Evolutionary conservation across 257 asterid species (phyloP).

Genomic region (Przewalskia tangutica): DNA sequence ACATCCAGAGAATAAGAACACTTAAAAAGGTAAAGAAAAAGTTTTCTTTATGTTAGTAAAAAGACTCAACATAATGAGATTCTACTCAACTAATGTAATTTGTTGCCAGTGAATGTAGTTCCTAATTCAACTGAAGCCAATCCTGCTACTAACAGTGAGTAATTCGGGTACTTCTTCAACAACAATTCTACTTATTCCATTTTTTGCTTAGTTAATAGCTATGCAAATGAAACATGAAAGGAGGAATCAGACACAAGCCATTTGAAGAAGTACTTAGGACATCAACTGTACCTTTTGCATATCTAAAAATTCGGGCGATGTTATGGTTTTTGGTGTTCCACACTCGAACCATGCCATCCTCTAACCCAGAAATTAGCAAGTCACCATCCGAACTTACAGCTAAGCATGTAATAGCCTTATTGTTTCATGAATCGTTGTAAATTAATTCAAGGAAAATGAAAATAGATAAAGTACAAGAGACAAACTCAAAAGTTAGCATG

Average conservation of each 20-base stretch:
- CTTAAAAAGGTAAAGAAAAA: neutral
- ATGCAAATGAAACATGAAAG: too few relatives aligned
- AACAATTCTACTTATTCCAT: too few relatives aligned
- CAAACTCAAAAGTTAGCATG: neutral
- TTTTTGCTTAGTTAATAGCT: too few relatives aligned
- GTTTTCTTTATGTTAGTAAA: too few relatives aligned
- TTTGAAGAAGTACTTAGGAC: neutral
- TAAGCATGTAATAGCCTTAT: conserved; percentile 85
- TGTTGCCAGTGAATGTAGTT: too few relatives aligned
- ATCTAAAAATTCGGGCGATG: too few relatives aligned
- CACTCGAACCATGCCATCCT: conserved; percentile 84
- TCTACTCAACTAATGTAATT: neutral
- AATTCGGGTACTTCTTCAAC: neutral
- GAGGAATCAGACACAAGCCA: too few relatives aligned
- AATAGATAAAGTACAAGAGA: neutral
- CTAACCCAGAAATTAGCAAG: conserved; percentile 72
- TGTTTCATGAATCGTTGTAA: conserved; percentile 30
- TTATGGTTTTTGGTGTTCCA: conserved; percentile 91
- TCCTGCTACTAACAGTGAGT: too few relatives aligned
- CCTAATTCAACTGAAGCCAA: too few relatives aligned
- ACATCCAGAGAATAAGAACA: neutral
- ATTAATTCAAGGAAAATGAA: conserved; percentile 8
- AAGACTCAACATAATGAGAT: neutral
- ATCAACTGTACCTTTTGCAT: conserved; percentile 46
- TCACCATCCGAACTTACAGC: conserved; percentile 62